phyloP scores from a whole-genome alignment of 345 rosid genomes.

The Gossypium bickii region DNA sequence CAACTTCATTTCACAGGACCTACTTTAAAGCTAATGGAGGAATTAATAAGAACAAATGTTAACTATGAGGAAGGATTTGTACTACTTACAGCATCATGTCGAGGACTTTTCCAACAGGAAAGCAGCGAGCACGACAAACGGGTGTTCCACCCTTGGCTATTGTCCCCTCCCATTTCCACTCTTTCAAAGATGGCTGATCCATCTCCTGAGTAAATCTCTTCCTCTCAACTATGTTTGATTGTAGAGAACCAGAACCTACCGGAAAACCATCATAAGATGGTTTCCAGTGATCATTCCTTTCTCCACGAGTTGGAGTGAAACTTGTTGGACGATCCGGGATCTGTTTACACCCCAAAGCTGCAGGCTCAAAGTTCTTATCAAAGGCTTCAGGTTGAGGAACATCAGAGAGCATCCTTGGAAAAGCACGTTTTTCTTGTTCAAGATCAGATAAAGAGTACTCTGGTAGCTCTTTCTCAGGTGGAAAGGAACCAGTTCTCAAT shows the following conservation, averaged over 20 bases:
- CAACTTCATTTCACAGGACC: background rate
- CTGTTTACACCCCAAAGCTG: conserved; percentile 45
- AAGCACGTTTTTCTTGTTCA: conserved; percentile 47
- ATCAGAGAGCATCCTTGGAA: conserved; percentile 47
- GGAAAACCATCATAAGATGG: conserved; percentile 48
- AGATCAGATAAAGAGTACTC: conserved; percentile 57
- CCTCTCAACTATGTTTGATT: conserved; percentile 42
- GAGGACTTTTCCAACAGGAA: conserved; percentile 86
- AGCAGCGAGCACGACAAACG: conserved; percentile 83
- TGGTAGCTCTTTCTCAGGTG: conserved; percentile 61
- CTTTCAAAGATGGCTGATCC: conserved; percentile 48
- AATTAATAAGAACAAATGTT: background rate
- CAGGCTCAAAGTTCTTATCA: conserved; percentile 39
- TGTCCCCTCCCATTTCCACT: conserved; percentile 99
- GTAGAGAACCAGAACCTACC: conserved; percentile 39
- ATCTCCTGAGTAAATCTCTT: conserved; percentile 56
- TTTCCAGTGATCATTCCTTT: conserved; percentile 43
- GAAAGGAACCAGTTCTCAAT: conserved; percentile 53
- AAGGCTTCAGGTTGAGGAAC: conserved; percentile 45
- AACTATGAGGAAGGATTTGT: background rate
- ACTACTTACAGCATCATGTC: conserved; percentile 79
- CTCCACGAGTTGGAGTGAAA: conserved; percentile 35
- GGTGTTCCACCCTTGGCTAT: conserved; percentile 93
- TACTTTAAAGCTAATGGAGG: background rate
- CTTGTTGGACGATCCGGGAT: conserved; percentile 32